Evolutionary conservation across 805 yeast genomes (phyloP).

Genomic region (Nakazawaea anatomiae): DNA sequence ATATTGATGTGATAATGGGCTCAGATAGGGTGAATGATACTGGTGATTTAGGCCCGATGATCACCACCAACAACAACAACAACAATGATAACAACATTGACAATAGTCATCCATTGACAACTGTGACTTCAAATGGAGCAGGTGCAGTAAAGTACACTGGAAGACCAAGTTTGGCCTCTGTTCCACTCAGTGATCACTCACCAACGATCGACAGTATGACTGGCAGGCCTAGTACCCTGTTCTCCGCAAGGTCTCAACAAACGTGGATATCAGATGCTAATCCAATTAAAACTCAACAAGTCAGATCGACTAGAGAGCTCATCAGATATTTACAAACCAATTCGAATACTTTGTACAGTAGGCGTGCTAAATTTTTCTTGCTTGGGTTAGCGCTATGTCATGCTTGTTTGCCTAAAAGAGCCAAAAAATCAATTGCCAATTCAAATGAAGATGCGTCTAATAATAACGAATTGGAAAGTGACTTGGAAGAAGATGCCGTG

Average conservation of each 20-base stretch:
- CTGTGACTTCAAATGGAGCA: constrained; percentile 15
- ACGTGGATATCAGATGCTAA: constrained; percentile 34
- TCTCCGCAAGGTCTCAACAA: constrained; percentile 18
- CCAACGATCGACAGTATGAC: constrained; percentile 8
- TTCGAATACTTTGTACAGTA: constrained; percentile 67
- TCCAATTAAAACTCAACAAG: constrained; percentile 34
- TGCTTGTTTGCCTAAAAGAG: constrained; percentile 72
- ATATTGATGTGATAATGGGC: constrained; percentile 41
- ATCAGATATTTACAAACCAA: constrained; percentile 62
- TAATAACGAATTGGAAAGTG: neutral
- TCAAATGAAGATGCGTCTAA: constrained; percentile 26
- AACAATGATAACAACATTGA: neutral
- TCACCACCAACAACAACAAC: neutral
- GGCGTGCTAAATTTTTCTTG: constrained; percentile 72
- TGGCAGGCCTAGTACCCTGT: constrained; percentile 15
- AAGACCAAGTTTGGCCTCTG: constrained; percentile 53
- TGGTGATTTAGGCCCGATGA: constrained; percentile 6
- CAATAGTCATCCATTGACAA: constrained; percentile 14
- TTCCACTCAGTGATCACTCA: constrained; percentile 20
- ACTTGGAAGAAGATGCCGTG: too few relatives aligned
- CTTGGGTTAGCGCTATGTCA: constrained; percentile 84
- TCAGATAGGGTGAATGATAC: constrained; percentile 8
- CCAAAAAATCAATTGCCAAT: constrained; percentile 11
- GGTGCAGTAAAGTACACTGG: constrained; percentile 38
- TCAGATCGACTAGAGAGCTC: constrained; percentile 59